A percentile compares a stretch with the other conserved stretches of the same genome.
phyloP scores from a whole-genome alignment of 306 rosid species.

The peach (Prunus persica) region Prunus_persica_NCBIv2 NC_034010.1:28705501-28706000 shows the following conservation, averaged over 20 bases:
- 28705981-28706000: too few relatives aligned
- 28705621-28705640: neutral
- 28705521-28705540: constrained; percentile 91
- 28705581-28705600: constrained; percentile 60
- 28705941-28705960: constrained; percentile 81
- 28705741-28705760: constrained; percentile 80
- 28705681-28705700: constrained; percentile 82
- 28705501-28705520: constrained; percentile 60
- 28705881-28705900: constrained; percentile 89
- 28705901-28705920: constrained; percentile 84
- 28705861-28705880: constrained; percentile 84
- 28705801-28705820: neutral
- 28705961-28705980: neutral
- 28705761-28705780: neutral
- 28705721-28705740: constrained; percentile 88
- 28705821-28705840: constrained; percentile 19
- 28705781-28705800: neutral
- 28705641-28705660: neutral
- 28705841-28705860: constrained; percentile 42
- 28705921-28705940: constrained; percentile 75
- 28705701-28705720: constrained; percentile 92
- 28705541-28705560: constrained; percentile 90
- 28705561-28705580: constrained; percentile 87
- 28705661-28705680: constrained; percentile 36
- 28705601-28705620: neutral